These are phyloP conservation scores for Xylaria multiplex DNA, from an alignment of 2,329 filamentous ascomycete species.

Conservation along the genomic window DNA sequence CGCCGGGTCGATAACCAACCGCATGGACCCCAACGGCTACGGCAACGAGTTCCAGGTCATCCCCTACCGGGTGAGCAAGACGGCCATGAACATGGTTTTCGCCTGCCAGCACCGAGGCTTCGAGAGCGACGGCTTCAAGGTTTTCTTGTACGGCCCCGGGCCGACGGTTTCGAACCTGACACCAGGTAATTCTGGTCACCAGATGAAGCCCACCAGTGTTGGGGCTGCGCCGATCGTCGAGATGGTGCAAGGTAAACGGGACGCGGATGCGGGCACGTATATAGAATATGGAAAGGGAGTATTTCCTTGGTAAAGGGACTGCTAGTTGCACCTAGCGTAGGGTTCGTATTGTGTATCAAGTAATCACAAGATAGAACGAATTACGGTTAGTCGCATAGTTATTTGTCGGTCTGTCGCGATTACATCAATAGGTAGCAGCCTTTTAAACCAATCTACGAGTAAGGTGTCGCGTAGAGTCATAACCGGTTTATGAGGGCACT, in stretches of 20 bases:
- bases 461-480: no score
- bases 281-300: constrained; percentile 16
- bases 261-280: constrained; percentile 22
- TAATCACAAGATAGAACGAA: no score
- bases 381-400: no score
- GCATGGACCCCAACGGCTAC: constrained; percentile 8
- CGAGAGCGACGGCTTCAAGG: constrained; percentile 19
- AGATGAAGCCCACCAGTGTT: constrained; percentile 20
- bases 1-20: constrained; percentile 24
- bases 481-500: no score
- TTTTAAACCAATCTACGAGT: no score
- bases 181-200: background rate
- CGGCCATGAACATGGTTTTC: constrained; percentile 26
- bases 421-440: no score
- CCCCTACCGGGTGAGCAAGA: constrained; percentile 20
- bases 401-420: no score
- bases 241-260: constrained; percentile 14
- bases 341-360: no score
- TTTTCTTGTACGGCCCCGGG: constrained; percentile 27
- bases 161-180: constrained; percentile 20
- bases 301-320: constrained; percentile 3
- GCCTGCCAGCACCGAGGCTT: constrained; percentile 14
- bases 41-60: background rate
- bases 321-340: no score
- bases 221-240: constrained; percentile 25